Evolutionary conservation across 495 filamentous ascomycete genomes (phyloP), one percentile per base, ranked within the genome.

Genomic region (Penicillium angulare): DNA sequence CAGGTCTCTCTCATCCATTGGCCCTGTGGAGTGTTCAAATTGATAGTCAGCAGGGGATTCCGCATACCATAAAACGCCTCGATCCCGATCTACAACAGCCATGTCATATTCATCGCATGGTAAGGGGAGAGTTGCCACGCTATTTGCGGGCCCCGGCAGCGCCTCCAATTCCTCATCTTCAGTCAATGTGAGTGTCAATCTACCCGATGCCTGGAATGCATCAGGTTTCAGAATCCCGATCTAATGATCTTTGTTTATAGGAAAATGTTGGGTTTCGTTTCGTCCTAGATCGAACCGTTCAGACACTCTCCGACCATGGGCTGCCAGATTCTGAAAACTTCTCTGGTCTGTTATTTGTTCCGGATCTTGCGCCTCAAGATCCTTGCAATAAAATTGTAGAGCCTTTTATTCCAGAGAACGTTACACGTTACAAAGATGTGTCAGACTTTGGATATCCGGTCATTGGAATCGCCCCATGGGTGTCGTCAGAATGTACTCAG

Each of bases 401-500:
- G 16, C 55, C 65, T 3, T 81, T 80, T 51, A 73, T 96, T 10
- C 89, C 92, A 0, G 32, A 61, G n/a, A 91, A 90, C 65, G 89
- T 82, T 34, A 92, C 88, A 10, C 79, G 87, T 17, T 75, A 79
- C 51, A 64, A 74, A 42, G 82, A 93, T 59, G 79, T 96, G 3
- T 84, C 86, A 1, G 35, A 53, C 1, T 67, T 64, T 22, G 59
- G 57, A 17, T 78, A 79, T 49, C 74, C 81, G 3, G 77, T 85
- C n/a, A 80, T 96, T 33, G 92, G 83, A 16, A 67, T 96, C n/a
- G 90, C 86, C 7, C 92, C 92, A n/a, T 97, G 92, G 92, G 75
- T 92, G 26, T 85, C 74, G 35, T 70, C 67, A 2, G 66, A 79
- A 17, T 97, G 92, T 53, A 84, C 87, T 7, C 64, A 73, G 34